These are phyloP conservation scores for Hygrophoropsis aurantiaca DNA, from an alignment of 768 basidiomycete genomes.

Conservation along the genomic window DNA sequence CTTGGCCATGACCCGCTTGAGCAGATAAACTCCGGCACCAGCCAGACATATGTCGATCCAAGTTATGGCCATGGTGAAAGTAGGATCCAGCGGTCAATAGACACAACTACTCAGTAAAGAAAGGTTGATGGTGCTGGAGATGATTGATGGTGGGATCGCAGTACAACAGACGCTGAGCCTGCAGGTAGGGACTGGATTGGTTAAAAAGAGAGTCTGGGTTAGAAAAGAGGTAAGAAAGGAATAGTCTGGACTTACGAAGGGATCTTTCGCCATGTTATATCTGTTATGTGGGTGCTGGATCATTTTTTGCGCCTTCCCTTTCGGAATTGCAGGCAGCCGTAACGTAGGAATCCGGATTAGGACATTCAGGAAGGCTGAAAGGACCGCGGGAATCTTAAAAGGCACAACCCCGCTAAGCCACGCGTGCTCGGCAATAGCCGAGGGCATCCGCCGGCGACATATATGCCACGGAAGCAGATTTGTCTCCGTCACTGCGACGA, in stretches of 20 bases:
- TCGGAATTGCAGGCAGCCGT: neutral
- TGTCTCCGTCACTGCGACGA: neutral
- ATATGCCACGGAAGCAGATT: neutral
- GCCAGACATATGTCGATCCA: slow-evolving; percentile 33
- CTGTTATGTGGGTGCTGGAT: slow-evolving; percentile 1
- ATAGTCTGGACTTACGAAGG: neutral
- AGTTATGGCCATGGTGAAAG: slow-evolving; percentile 22
- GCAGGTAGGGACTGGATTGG: neutral
- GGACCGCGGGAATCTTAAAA: neutral
- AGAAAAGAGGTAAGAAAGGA: neutral
- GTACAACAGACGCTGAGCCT: neutral
- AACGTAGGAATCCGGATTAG: neutral
- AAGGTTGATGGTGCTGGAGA: slow-evolving; percentile 2
- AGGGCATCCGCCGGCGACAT: neutral
- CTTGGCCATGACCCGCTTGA: slow-evolving; percentile 22
- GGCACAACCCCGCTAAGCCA: neutral
- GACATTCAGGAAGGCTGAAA: neutral
- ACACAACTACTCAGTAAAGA: neutral
- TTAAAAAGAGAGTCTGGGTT: neutral
- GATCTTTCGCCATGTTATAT: neutral
- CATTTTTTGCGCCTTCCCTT: neutral
- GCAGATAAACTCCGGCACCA: slow-evolving; percentile 24
- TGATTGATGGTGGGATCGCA: neutral
- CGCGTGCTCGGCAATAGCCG: neutral
- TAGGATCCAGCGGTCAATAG: neutral